Base-by-base conservation (phyloP, 2,329 filamentous ascomycete species). In the Xylaria sp. region DNA sequence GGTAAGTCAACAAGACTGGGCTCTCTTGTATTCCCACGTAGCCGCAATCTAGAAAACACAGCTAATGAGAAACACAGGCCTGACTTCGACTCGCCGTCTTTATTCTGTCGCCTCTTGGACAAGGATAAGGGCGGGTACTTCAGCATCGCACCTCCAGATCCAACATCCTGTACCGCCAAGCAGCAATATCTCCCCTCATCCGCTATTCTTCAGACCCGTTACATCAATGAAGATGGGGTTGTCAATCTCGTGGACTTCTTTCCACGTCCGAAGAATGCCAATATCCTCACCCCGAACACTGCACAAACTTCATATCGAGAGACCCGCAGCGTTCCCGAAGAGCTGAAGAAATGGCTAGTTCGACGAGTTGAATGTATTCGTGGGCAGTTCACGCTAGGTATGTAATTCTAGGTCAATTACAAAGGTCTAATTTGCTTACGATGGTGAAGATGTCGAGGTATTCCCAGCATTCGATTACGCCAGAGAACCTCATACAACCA, bases 221-320 rank as follows among this genome's bases (percentile, higher is more conserved):
- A 91, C 78, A 90, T 93, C 71, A 87, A 91, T 71, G 92, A 94
- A 73, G 87, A 91, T 65, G 92, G 92, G 0, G 92, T 93, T 0
- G 87, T 92, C 11, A 90, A 92, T 64, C 78, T 94, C 36, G 83
- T 92, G 17, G 92, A 94, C 77, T 94, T 93, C 80, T 93, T 94
- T 72, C 91, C 91, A 0, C 85, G 92, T 1, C 90, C 91, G 11
- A 89, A 87, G 75, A 87, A 85, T 59, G 84, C 85, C 38, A 81
- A 82, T 48, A 84, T 89, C 33, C 78, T 88, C 20, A 80, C 82
- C 61, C 83, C 83, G 72, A 79, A 79, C 6, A 79, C 80, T 68
- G 84, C 80, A 72, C 84, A 84, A 77, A 86, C 80, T 74, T 82
- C 85, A 6, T 89, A 83, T 60, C 83, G 86, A 7, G 87, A 89